phyloP scores from a whole-genome alignment of 2,329 filamentous ascomycete species.

The Stromatinia cepivora region DNA sequence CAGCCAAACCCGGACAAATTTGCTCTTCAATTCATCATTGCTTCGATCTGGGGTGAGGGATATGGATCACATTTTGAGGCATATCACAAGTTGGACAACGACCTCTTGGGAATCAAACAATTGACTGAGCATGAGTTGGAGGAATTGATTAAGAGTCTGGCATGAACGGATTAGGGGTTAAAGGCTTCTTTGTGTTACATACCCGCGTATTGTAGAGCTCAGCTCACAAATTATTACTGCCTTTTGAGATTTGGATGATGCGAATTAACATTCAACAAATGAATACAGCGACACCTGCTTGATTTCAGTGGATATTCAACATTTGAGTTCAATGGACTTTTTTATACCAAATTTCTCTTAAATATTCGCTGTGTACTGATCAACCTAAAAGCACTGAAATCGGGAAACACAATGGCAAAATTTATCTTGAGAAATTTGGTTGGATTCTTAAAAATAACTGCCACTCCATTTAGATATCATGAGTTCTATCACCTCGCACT shows the following conservation, averaged over 20 bases:
- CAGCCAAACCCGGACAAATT: conserved; percentile 27
- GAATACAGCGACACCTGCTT: too few species aligned
- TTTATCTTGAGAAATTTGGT: too few species aligned
- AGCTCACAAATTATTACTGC: neutral
- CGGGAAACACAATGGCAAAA: too few species aligned
- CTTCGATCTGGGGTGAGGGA: conserved; percentile 40
- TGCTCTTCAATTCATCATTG: conserved; percentile 28
- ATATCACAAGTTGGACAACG: conserved; percentile 50
- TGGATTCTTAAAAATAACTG: neutral
- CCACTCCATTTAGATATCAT: neutral
- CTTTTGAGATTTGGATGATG: too few species aligned
- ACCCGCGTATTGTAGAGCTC: too few species aligned
- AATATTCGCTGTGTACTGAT: too few species aligned
- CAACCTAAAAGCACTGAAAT: too few species aligned
- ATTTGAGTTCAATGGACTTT: too few species aligned
- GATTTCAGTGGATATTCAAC: too few species aligned
- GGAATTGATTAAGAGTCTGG: conserved; percentile 22
- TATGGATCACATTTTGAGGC: conserved; percentile 38
- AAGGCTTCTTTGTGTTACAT: neutral
- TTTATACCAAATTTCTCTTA: too few species aligned
- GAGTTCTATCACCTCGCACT: neutral
- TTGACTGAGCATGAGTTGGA: conserved; percentile 50
- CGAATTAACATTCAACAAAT: too few species aligned
- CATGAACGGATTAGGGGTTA: neutral
- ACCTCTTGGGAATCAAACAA: conserved; percentile 69